phyloP scores from a whole-genome alignment of 164 flowering plant genomes.

The Berberis vulgaris region DNA sequence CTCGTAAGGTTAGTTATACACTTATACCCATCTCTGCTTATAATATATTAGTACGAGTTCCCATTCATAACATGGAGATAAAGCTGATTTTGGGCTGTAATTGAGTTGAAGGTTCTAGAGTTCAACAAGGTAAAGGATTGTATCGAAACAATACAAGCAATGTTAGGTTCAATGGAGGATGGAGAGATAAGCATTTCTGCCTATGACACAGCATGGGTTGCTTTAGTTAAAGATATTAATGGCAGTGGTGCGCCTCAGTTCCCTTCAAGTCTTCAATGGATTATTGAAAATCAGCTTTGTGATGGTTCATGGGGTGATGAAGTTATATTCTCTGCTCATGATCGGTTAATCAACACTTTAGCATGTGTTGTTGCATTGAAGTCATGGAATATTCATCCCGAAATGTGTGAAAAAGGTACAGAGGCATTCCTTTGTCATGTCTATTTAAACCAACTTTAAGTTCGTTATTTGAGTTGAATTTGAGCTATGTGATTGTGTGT shows the following conservation, averaged over 20 bases:
- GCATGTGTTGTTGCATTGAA: slow-evolving; percentile 73
- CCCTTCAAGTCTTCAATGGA: slow-evolving; percentile 66
- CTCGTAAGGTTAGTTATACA: background rate
- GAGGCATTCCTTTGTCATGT: background rate
- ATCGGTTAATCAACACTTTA: slow-evolving; percentile 66
- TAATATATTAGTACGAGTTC: no score
- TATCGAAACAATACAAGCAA: slow-evolving; percentile 27
- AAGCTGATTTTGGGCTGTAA: background rate
- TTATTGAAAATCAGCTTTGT: slow-evolving; percentile 50
- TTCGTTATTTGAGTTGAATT: background rate
- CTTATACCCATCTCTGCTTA: background rate
- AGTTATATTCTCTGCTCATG: slow-evolving; percentile 43
- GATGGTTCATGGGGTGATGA: slow-evolving; percentile 98
- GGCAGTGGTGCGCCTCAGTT: slow-evolving; percentile 35
- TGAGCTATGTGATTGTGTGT: background rate
- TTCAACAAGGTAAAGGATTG: slow-evolving; percentile 20
- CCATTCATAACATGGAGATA: no score
- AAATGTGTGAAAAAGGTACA: slow-evolving; percentile 45
- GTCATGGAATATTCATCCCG: slow-evolving; percentile 54
- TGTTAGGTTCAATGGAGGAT: slow-evolving; percentile 56
- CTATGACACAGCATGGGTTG: slow-evolving; percentile 23
- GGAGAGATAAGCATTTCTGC: slow-evolving; percentile 78
- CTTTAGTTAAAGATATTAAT: no score
- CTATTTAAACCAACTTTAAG: background rate
- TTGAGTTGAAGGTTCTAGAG: background rate